Base-by-base conservation (phyloP, 441 rosid genomes). In the Populus hybrid region DNA sequence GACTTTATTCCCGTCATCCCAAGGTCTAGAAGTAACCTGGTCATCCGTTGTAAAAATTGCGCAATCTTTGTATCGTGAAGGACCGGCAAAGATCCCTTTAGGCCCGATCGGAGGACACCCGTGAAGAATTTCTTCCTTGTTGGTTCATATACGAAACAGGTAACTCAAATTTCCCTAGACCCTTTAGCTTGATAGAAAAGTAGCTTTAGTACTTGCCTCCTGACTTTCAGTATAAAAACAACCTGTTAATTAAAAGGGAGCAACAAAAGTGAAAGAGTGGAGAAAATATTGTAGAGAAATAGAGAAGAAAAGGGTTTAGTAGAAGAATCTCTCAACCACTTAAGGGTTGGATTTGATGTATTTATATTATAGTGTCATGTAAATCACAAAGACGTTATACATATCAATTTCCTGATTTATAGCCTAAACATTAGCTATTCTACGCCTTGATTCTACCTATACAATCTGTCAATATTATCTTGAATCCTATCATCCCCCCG, bases 81-180 rank as follows among this genome's bases (percentile, higher is more conserved):
- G 92, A 79, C 97, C 0, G 98, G 98, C 8, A 91, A 92, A 85
- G 99, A 96, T 84, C 98, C 98, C 63, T 93, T 92, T 82, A 84
- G 99, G 74, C 99, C 99, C 2, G 95, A 96, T 86, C 98, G 94
- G 81, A 96, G 82, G 88, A 94, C 99, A 2, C 99, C 99, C 0
- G 81, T 96, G 56, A 89, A 87, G 81, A 96, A 93, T 78, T 96
- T 96, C 83, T 94, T 94, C 89, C 97, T 96, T 1, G 92, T 98
- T 9, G 98, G 98, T 50, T 96, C 99, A 8, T 93, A 94, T 78
- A 93, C 98, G 66, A 96, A 93, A 78, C 99, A 94, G 98, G 99
- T 92, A 81, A 76, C 35, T 40, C 74, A 59, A 29, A 64, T 38
- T 50, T 74, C 70, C 71, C 36, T n/a, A 11, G 12, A 10, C 33